Conservation (phyloP, 192 early-diverging fungal species). For the Entomortierella beljakovae region DNA sequence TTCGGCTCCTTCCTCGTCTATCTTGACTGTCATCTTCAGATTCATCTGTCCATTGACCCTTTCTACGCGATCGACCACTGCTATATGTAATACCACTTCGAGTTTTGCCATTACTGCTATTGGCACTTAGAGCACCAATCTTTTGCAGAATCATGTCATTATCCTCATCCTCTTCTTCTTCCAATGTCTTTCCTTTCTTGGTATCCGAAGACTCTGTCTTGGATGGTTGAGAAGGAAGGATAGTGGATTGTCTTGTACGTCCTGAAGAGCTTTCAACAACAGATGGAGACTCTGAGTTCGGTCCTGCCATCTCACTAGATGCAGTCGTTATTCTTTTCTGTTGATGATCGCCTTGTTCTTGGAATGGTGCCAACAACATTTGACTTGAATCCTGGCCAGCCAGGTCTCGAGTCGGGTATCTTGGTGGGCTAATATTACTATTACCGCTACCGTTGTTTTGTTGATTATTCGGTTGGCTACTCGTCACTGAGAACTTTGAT, state of each 20-base stretch:
- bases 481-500: constrained; percentile 29
- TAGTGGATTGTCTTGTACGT: neutral
- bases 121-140: constrained; percentile 25
- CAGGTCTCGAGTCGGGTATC: constrained; percentile 41
- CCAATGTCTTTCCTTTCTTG: constrained; percentile 15
- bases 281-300: neutral
- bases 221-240: constrained; percentile 20
- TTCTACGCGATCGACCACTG: constrained; percentile 41
- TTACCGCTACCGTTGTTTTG: constrained; percentile 14
- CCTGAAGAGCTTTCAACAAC: neutral
- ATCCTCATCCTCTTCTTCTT: constrained; percentile 30
- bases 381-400: constrained; percentile 45
- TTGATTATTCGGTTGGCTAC: constrained; percentile 14
- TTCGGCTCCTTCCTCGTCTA: neutral
- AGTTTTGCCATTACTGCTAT: constrained; percentile 25
- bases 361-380: constrained; percentile 24
- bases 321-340: neutral
- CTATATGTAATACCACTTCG: constrained; percentile 25
- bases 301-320: constrained; percentile 9
- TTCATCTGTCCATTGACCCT: constrained; percentile 46
- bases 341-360: constrained; percentile 9
- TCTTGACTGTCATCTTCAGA: constrained; percentile 41
- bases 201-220: constrained; percentile 36
- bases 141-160: constrained; percentile 50
- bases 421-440: too few species aligned